Percentiles rank a stretch among this genome's conserved stretches.
Conservation (phyloP, 2,329 filamentous ascomycete species). For the Didymella lethalis region DNA sequence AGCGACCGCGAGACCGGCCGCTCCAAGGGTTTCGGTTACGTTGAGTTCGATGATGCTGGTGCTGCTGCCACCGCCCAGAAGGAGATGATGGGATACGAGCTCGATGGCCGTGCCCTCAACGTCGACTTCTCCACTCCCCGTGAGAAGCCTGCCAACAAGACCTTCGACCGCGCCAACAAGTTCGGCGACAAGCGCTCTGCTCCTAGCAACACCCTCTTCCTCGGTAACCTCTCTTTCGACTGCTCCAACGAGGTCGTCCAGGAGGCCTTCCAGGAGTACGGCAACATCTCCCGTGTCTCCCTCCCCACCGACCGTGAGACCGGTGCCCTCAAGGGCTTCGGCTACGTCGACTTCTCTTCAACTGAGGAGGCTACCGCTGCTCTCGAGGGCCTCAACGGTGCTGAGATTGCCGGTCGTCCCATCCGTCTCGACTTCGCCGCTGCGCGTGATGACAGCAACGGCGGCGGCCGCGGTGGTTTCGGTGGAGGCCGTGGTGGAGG, state of each 20-base stretch:
- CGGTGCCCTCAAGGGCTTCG: conserved; percentile 88
- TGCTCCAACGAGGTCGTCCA: conserved; percentile 77
- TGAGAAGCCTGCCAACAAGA: conserved; percentile 59
- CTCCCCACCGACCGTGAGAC: conserved; percentile 88
- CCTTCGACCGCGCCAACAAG: conserved; percentile 66
- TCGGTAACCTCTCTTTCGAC: conserved; percentile 89
- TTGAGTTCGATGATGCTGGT: conserved; percentile 77
- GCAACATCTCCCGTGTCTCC: conserved; percentile 78
- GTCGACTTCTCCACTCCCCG: conserved; percentile 79
- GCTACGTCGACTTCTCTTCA: conserved; percentile 84
- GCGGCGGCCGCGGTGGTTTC: conserved; percentile 61
- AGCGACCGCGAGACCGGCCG: conserved; percentile 81
- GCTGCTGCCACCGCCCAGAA: conserved; percentile 75
- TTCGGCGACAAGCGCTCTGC: conserved; percentile 83
- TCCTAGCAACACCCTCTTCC: conserved; percentile 85
- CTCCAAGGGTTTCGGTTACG: conserved; percentile 92
- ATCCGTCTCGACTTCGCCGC: conserved; percentile 85
- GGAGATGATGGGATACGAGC: conserved; percentile 75
- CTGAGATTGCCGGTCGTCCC: conserved; percentile 73
- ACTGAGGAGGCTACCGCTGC: conserved; percentile 83
- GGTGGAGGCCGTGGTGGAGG: conserved; percentile 62
- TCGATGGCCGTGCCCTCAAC: conserved; percentile 79
- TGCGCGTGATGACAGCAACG: conserved; percentile 68
- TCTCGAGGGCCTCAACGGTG: conserved; percentile 74
- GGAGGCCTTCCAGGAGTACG: conserved; percentile 76